Base-by-base conservation (phyloP, 805 yeast species). In the Jamesozyma gamospora region DNA sequence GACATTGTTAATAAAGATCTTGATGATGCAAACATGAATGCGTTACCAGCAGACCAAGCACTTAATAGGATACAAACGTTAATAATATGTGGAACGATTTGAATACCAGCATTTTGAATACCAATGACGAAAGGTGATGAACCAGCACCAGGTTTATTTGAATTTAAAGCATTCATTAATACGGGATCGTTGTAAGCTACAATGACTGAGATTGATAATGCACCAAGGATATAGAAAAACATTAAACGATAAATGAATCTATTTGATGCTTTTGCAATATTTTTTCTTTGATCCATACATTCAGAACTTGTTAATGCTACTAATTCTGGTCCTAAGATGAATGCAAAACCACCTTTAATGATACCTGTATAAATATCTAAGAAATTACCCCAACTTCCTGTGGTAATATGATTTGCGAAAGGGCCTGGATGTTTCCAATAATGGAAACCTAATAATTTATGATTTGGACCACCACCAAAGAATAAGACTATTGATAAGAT, bases 91-190 rank as follows among this genome's bases (percentile, higher is more conserved):
- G 77, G 73, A 46, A 77, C 63, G 6, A 72, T 79, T 17, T 64
- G 66, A 37, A 77, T 77, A 41, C 81, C 80, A 4, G 79, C 81
- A 52, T 67, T 72, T 60, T 70, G 71, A 50, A 73, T 76, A 35
- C 80, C 82, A 51, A 77, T 70, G 40, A 77, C 82, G 47, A 75
- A 78, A 3, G 83, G 82, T 26, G 81, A 75, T 14, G 79, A 77
- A 25, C 77, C 70, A 19, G 82, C 82, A 46, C 77, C 74, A n/a
- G 65, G 49, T 32, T 64, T 62, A 48, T 77, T 79, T 28, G 65
- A 62, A n/a, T 63, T 66, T 49, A 72, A 59, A 14, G 73, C 74
- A 35, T 48, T 49, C 48, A 72, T 60, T 43, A 79, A 64, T 37
- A 65, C 62, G 18, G 66, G 62, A 50, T 77, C 77, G 36, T 64